These are phyloP conservation scores for Comarum palustre DNA, from an alignment of 306 rosid species.

Conservation along the genomic window DNA sequence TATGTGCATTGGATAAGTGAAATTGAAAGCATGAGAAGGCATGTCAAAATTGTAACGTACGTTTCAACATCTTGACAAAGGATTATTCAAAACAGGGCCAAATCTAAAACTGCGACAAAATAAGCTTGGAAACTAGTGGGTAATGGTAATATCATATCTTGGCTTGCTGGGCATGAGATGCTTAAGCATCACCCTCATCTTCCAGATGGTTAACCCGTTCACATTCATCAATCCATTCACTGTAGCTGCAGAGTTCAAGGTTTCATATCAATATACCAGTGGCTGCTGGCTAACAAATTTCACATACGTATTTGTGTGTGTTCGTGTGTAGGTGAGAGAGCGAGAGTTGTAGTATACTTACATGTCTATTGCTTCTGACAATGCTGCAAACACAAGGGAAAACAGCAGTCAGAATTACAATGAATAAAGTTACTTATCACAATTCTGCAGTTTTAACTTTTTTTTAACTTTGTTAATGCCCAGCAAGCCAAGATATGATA, in stretches of 20 bases:
- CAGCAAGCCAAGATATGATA: no score
- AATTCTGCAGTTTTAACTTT: no score
- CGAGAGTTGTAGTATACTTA: conserved; percentile 30
- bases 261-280: not conserved
- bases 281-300: conserved; percentile 24
- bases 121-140: not conserved
- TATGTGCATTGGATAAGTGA: not conserved
- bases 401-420: no score
- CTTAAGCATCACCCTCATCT: conserved; percentile 58
- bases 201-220: conserved; percentile 64
- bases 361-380: conserved; percentile 73
- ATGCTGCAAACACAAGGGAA: conserved; percentile 40
- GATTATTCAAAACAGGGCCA: not conserved
- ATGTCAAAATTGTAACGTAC: not conserved
- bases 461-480: no score
- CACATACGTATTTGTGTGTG: not conserved
- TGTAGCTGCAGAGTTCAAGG: conserved; percentile 48
- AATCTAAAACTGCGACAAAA: not conserved
- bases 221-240: conserved; percentile 86
- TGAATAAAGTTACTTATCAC: no score
- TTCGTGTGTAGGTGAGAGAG: not conserved
- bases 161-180: conserved; percentile 8
- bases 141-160: not conserved
- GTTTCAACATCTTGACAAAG: not conserved
- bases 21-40: not conserved